phyloP scores from a whole-genome alignment of 2,329 filamentous ascomycete genomes.

The Pestalotiopsis sp. region DNA sequence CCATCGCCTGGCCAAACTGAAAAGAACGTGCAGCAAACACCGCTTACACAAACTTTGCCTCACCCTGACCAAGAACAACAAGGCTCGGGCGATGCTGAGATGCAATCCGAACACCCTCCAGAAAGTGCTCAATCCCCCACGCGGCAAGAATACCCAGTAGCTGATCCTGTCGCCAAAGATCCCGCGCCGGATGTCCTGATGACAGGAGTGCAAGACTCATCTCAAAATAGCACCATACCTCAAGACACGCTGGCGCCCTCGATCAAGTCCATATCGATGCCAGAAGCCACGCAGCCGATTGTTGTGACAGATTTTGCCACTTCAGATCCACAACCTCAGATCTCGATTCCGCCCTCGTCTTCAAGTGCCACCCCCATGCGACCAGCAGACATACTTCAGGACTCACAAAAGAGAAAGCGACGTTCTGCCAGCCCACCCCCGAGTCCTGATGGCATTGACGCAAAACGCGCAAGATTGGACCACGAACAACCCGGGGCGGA shows the following conservation, averaged over 20 bases:
- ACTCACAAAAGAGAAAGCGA: conserved; percentile 12
- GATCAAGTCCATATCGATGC: neutral
- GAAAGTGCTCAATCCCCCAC: conserved; percentile 3
- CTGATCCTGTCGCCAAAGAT: conserved; percentile 4
- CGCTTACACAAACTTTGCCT: neutral
- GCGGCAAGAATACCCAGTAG: conserved; percentile 16
- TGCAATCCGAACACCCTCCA: neutral
- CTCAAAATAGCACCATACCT: neutral
- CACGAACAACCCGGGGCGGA: conserved; percentile 8
- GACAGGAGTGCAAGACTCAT: neutral
- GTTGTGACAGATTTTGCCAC: conserved; percentile 7
- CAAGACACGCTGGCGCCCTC: neutral
- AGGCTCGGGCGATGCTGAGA: neutral
- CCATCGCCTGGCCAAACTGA: neutral
- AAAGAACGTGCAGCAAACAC: neutral
- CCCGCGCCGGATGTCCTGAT: neutral
- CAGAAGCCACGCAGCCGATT: neutral
- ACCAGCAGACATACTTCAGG: conserved; percentile 9
- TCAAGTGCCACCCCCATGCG: conserved; percentile 9
- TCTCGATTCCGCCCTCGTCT: neutral
- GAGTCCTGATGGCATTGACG: conserved; percentile 1
- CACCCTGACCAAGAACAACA: neutral
- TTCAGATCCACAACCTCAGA: neutral
- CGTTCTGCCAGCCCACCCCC: conserved; percentile 11
- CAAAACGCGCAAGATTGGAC: conserved; percentile 10